Base-by-base conservation (phyloP, 169 alveolate genomes). In the Plasmodium knowlesi region DNA sequence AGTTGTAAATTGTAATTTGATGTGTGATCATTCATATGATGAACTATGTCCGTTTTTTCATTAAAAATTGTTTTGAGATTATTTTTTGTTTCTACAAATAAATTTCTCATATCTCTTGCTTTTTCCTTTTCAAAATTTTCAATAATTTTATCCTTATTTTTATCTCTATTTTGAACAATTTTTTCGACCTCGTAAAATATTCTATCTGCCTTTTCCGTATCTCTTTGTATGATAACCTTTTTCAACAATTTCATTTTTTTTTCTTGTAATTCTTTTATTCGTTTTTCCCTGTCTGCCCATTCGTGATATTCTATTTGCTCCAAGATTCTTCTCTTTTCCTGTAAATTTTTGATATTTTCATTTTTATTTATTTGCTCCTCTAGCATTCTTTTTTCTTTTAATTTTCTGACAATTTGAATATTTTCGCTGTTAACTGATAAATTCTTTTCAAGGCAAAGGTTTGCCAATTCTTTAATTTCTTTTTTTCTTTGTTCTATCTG, bases 271-370 rank as follows among this genome's bases (percentile, higher is more conserved):
- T 89, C 94, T 79, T 89, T 89, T 89, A 89, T 89, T 89, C 94
- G 37, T 61, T 89, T 89, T 89, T 89, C 94, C 71, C 94, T 89
- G 74, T 89, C 94, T 2, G 94, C 94, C 94, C 94, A 89, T 89
- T 89, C 94, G 46, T 89, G 94, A 16, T 78, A 89, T 61, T 89
- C 94, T 22, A 89, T 89, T 78, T 89, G 83, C 50, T 89, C 94
- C 71, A 89, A 37, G 34, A 89, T 89, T 89, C 80, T 79, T 89
- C 94, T 88, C 54, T 79, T 88, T 39, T 88, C 94, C 32, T 88
- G 83, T 78, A 88, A 43, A 46, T 88, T 80, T 88, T 88, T 88
- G 32, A 88, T 88, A 79, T 88, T 80, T n/a, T 88, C 94, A 88
- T 88, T 88, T 88, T 88, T 88, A 78, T 10, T 88, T n/a, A 88